Evolutionary conservation across 371 early-diverging fungal genomes (phyloP), one percentile per base, ranked within the genome.

Genomic region (Mortierella sp.): DNA sequence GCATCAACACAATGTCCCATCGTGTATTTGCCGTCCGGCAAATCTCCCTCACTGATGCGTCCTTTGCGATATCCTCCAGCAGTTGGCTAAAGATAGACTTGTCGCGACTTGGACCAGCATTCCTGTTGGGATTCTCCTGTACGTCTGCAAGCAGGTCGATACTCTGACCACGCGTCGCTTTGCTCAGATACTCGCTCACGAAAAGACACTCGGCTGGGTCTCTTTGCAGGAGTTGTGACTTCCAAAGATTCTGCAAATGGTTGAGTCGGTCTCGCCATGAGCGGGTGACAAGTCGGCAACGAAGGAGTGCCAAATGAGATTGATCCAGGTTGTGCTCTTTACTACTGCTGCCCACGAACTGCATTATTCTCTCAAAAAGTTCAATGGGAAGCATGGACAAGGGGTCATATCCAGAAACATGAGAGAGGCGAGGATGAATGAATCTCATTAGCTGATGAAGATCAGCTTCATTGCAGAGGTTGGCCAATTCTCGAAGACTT

Each of bases 261-360:
- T 52, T 60, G 26, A 77, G 62, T 28, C 68, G 65, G 0, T n/a
- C 51, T 52, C 79, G 44, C 79, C 79, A 77, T 0, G 79, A 64
- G 7, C 64, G 62, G 37, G 70, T 72, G 23, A 77, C 73, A 1
- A 73, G 66, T 4, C 68, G 69, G 29, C 72, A 69, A 6, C 63
- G 72, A 45, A 77, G 57, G 25, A 77, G 56, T 56, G 72, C 79
- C 69, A 64, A 37, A 37, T 37, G 37, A 5, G 37, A 3, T 9
- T 37, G 5, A 37, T 37, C 37, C 3, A 37, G 3, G 37, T 37
- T 9, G 3, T 37, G 3, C 3, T 37, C 37, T 3, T 9, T 37
- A 37, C 37, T 37, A 9, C 37, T 65, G 29, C 69, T 66, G 1
- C 62, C 70, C 7, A 77, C 66, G 15, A 58, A 59, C 56, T 65